A percentile compares a stretch with the other conserved stretches of the same genome.
These are phyloP conservation scores for Sanghuangporus weigelae DNA, from an alignment of 1,284 basidiomycete genomes.

Conservation along the genomic window DNA sequence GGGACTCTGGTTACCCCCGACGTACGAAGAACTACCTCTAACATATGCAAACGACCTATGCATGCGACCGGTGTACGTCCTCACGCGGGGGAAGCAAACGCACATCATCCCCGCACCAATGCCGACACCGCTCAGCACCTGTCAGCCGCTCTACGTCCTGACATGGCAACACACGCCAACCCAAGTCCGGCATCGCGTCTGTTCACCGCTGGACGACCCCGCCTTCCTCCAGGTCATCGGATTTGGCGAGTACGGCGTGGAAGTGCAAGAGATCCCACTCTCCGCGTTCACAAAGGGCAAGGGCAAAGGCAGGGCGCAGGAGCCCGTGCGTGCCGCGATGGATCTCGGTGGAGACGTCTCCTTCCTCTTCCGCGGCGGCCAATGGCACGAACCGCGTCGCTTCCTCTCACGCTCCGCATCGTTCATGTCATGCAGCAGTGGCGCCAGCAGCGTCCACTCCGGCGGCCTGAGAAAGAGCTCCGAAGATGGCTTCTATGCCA, in stretches of 20 bases:
- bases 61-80: constrained; percentile 45
- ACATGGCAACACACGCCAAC: constrained; percentile 55
- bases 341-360: constrained; percentile 64
- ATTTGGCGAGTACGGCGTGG: constrained; percentile 62
- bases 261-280: constrained; percentile 59
- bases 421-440: constrained; percentile 36
- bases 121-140: constrained; percentile 42
- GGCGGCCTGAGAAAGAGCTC: constrained; percentile 34
- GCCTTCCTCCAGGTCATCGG: constrained; percentile 61
- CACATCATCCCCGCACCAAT: constrained; percentile 66
- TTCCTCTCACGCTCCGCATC: constrained; percentile 37
- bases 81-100: constrained; percentile 64
- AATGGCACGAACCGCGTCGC: constrained; percentile 56
- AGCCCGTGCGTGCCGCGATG: constrained; percentile 45
- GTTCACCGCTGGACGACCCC: constrained; percentile 30
- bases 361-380: constrained; percentile 58
- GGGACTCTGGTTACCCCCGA: constrained; percentile 18
- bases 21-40: constrained; percentile 14
- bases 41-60: constrained; percentile 20
- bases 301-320: constrained; percentile 44
- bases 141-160: constrained; percentile 48
- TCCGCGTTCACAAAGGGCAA: constrained; percentile 32
- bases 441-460: constrained; percentile 49
- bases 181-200: constrained; percentile 49
- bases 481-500: constrained; percentile 66